Conservation (phyloP, 1,284 basidiomycete species). For the Leucoagaricus sp. region DNA sequence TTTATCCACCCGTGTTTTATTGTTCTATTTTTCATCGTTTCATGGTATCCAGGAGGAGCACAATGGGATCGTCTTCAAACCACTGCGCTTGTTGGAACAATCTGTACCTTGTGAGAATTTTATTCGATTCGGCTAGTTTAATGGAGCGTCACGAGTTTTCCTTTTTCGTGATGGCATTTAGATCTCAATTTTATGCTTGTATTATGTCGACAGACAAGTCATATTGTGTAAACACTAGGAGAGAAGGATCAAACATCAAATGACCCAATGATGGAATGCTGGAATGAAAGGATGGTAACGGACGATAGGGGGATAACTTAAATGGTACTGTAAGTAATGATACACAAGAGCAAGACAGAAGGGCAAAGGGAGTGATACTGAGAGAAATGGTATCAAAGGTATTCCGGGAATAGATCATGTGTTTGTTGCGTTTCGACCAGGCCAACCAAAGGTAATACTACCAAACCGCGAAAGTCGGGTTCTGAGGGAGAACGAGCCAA, state of each 20-base stretch:
- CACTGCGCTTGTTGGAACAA: background rate
- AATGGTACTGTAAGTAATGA: background rate
- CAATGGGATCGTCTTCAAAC: background rate
- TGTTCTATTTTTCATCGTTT: background rate
- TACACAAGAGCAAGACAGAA: constrained; percentile 12
- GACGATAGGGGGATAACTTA: constrained; percentile 1
- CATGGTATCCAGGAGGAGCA: background rate
- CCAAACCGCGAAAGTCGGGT: constrained; percentile 73
- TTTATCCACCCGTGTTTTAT: background rate
- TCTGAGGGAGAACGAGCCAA: constrained; percentile 52
- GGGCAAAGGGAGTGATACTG: background rate
- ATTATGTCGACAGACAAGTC: no score
- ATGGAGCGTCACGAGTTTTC: no score
- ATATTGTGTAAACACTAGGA: no score
- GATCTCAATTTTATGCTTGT: no score
- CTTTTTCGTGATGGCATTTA: no score
- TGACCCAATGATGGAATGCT: no score
- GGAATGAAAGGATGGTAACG: background rate
- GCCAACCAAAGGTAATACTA: constrained; percentile 68
- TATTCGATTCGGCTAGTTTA: no score
- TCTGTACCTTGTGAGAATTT: no score
- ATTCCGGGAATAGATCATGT: constrained; percentile 16
- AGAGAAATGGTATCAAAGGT: constrained; percentile 13
- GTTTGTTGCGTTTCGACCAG: constrained; percentile 43
- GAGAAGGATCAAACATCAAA: no score